Base-by-base conservation (phyloP, 2,329 filamentous ascomycete species). In the Emergomyces orientalis region DNA sequence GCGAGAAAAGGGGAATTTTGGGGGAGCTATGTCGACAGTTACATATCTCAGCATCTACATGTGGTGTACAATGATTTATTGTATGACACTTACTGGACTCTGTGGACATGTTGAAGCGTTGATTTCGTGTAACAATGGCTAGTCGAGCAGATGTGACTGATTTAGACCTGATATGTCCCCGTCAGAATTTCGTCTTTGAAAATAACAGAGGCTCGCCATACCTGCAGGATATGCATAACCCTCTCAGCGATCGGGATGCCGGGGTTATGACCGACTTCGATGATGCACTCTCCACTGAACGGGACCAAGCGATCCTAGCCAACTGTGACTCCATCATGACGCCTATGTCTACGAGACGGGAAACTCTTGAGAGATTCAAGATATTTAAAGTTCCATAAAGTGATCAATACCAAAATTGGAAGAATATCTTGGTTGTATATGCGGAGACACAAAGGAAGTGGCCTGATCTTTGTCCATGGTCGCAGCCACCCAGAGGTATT, bases 1-100 rank as follows among this genome's bases (percentile, higher is more conserved):
- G 8, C 77, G 73, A 8, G 71, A 62, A 65, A 80, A 79, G 45
- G 77, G 76, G 65, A 79, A 79, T 30, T 62, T 66, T 47, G 64
- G 64, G 34, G 63, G 59, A 30, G 61, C 64, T 63, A 32, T 32
- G 30, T 4, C 1, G 27, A 47, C 4, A 32, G 49, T 30, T 22
- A 27, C 14, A 25, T 13, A n/a, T 37, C 22, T 54, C 32, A 54
- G 45, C 25, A 54, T 17, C 30, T 39, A 27, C 32, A 30, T 59
- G 5, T 11, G 14, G 7, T 14, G n/a, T n/a, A 19, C 13, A 22
- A 13, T 9, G n/a, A 25, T 52, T 37, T 17, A 7, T 4, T 17
- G n/a, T 8, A 54, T 34, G n/a, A 25, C 9, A 25, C 59, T 27
- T 54, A 52, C 59, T 27, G 13, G 49, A 22, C 34, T 60, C 59